Percentiles rank a stretch among this genome's conserved stretches.
Conservation (phyloP, 345 rosid genomes). For the Salix udensis region DNA sequence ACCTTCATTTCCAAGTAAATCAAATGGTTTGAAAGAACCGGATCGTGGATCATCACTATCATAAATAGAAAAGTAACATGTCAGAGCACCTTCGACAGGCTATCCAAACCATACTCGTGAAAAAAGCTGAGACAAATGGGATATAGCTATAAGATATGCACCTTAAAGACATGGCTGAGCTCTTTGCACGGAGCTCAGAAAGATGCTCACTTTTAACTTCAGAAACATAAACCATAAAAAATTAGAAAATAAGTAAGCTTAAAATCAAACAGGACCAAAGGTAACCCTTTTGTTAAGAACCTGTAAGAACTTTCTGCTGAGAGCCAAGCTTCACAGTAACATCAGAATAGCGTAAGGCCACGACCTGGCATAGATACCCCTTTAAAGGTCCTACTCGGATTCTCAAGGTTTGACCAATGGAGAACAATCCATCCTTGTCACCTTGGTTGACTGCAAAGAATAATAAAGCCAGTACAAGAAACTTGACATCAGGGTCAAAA, state of each 20-base stretch:
- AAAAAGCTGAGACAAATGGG: background rate
- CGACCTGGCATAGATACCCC: slow-evolving; percentile 88
- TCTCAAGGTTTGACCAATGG: slow-evolving; percentile 87
- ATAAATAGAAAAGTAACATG: slow-evolving; percentile 19
- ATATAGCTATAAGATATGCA: slow-evolving; percentile 16
- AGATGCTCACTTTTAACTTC: slow-evolving; percentile 89
- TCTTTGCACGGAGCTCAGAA: slow-evolving; percentile 77
- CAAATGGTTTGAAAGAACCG: slow-evolving; percentile 58
- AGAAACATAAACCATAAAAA: slow-evolving; percentile 20
- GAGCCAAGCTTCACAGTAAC: slow-evolving; percentile 94
- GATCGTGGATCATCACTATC: slow-evolving; percentile 60
- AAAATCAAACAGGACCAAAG: slow-evolving; percentile 7
- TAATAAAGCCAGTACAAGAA: slow-evolving; percentile 18
- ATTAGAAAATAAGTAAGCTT: slow-evolving; percentile 9
- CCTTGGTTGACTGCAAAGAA: slow-evolving; percentile 65
- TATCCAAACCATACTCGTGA: slow-evolving; percentile 6
- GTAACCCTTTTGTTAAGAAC: slow-evolving; percentile 30
- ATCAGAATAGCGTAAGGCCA: slow-evolving; percentile 70
- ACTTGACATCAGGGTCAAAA: background rate
- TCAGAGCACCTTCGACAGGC: slow-evolving; percentile 24
- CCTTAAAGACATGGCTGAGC: slow-evolving; percentile 45
- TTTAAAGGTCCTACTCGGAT: slow-evolving; percentile 87
- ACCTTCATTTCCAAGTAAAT: slow-evolving; percentile 62
- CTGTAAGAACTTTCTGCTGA: slow-evolving; percentile 75
- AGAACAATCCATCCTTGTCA: slow-evolving; percentile 60